Evolutionary conservation across 352 stramenopile genomes (phyloP), one percentile per base, ranked within the genome.

Genomic region (Globisporangium apiculatum): DNA sequence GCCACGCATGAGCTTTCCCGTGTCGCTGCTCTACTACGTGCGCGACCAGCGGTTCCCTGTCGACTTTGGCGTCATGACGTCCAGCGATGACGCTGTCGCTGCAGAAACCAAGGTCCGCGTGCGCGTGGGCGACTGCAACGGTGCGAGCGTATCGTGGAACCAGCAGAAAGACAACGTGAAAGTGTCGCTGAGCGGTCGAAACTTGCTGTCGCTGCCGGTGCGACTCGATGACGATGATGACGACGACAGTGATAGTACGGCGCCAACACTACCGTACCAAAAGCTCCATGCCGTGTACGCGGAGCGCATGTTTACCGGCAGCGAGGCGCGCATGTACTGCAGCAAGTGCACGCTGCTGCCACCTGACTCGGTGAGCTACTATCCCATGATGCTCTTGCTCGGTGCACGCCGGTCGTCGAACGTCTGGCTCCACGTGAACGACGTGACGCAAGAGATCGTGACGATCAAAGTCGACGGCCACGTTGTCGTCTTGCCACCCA

Each of bases 11-110:
- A 87, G 78, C 47, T 87, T 91, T 43, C 81, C 82, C 0, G 65
- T 87, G 5, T 89, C 82, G 35, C 52, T 94, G 35, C 58, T 88
- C 37, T 86, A 91, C 53, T 94, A 91, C 59, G 77, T 94, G 60
- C 73, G 71, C 18, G 84, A 88, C 11, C 68, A 81, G 24, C 73
- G 73, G 14, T 94, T 90, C 57, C 82, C 82, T n/a, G 71, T 92
- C 7, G 72, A 85, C n/a, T 63, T 94, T 57, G 75, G 76, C 15
- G 65, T 75, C 46, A 31, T 31, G 24, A 31, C 24, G 2, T 31
- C 62, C 14, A 47, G 31, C 45, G 48, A 5, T 31, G 18, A 12
- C 56, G 55, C n/a, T 53, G 83, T 3, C 61, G 73, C 9, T 48
- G 62, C 7, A 63, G 58, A 61, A 17, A 68, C 72, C 36, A 83